These are phyloP conservation scores for Solanum chiquidenum DNA, from an alignment of 257 asterid genomes.

Conservation along the genomic window DNA sequence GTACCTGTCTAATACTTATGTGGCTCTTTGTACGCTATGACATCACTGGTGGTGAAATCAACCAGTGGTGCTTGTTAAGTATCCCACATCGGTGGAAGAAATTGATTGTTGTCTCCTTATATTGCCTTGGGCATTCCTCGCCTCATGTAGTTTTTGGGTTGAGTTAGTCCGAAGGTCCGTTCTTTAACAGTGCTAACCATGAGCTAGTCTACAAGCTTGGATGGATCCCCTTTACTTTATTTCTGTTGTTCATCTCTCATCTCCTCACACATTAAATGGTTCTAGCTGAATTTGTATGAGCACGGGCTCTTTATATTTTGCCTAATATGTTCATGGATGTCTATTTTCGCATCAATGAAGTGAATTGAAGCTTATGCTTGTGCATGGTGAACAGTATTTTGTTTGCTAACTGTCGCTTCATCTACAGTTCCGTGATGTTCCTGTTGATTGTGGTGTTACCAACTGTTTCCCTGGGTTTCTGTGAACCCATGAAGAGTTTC, in stretches of 20 bases:
- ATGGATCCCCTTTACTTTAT: background rate
- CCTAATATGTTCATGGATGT: background rate
- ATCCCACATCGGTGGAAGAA: background rate
- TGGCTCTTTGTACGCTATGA: background rate
- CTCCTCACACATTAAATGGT: background rate
- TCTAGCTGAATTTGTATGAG: background rate
- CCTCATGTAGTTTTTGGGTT: background rate
- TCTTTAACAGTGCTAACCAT: background rate
- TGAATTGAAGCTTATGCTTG: background rate
- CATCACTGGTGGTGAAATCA: background rate
- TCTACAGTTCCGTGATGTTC: background rate
- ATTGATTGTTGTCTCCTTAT: background rate
- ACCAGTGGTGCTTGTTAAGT: background rate
- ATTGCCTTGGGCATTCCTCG: background rate
- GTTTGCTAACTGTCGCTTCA: background rate
- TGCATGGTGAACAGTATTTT: background rate
- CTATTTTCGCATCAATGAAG: background rate
- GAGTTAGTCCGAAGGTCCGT: background rate
- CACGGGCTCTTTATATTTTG: background rate
- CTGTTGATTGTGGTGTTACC: background rate
- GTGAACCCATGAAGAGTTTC: background rate
- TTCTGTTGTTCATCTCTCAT: background rate
- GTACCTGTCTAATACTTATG: background rate
- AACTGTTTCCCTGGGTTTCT: background rate
- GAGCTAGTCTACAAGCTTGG: background rate